phyloP scores from a whole-genome alignment of 805 yeast genomes.

The Osmozyma mogii region DNA sequence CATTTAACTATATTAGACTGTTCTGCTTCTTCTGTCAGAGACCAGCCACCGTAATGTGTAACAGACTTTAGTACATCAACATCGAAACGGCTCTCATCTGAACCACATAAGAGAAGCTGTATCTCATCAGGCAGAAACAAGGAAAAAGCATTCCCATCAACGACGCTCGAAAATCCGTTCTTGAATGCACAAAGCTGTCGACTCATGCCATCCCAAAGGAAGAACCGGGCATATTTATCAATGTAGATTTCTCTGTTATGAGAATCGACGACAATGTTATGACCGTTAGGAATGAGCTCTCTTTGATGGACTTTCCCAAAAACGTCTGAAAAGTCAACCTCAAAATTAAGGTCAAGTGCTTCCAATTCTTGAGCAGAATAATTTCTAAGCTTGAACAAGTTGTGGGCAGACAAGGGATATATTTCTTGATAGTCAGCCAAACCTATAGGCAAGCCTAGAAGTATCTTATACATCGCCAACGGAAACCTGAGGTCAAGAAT shows the following conservation, averaged over 20 bases:
- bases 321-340: constrained; percentile 46
- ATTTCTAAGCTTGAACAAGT: constrained; percentile 22
- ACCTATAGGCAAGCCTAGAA: constrained; percentile 47
- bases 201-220: constrained; percentile 46
- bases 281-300: constrained; percentile 57
- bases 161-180: constrained; percentile 66
- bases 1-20: constrained; percentile 45
- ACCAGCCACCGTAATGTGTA: constrained; percentile 68
- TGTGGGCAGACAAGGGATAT: constrained; percentile 54
- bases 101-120: constrained; percentile 71
- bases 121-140: constrained; percentile 78
- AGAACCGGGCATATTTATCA: constrained; percentile 51
- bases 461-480: constrained; percentile 62
- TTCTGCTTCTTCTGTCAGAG: constrained; percentile 26
- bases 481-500: constrained; percentile 80
- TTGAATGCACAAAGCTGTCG: constrained; percentile 51
- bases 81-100: constrained; percentile 59
- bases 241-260: constrained; percentile 56
- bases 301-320: constrained; percentile 36
- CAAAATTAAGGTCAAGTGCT: constrained; percentile 50
- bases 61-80: constrained; percentile 58
- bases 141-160: constrained; percentile 74
- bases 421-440: constrained; percentile 61
- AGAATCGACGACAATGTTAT: constrained; percentile 44
- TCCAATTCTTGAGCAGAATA: constrained; percentile 23